phyloP scores from a whole-genome alignment of 441 rosid genomes.

The Arabidopsis lyrata region DNA sequence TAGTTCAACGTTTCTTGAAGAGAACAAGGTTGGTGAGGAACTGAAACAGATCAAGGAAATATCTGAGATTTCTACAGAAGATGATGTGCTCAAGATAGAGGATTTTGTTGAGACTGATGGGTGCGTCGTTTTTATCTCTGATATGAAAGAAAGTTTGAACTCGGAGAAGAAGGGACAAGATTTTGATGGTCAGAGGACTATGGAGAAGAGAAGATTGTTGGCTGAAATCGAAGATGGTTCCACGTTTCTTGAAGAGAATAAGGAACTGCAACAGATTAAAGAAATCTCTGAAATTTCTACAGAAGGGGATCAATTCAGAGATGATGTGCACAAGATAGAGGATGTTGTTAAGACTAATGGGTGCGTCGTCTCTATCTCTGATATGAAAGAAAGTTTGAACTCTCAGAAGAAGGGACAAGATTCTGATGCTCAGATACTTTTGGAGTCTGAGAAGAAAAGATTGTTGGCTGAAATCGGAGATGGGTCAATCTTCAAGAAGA shows the following conservation, averaged over 20 bases:
- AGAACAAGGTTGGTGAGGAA: conserved; percentile 10
- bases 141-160: conserved; percentile 26
- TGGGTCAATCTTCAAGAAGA: conserved; percentile 53
- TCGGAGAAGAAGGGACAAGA: conserved; percentile 41
- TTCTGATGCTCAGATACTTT: conserved; percentile 39
- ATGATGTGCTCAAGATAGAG: conserved; percentile 27
- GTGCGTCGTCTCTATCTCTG: conserved; percentile 36
- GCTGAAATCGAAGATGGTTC: conserved; percentile 59
- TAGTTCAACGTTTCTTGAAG: conserved; percentile 37
- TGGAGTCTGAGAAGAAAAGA: conserved; percentile 69
- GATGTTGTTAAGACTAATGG: conserved; percentile 25
- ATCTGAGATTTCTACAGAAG: conserved; percentile 31
- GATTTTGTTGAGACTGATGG: conserved; percentile 26
- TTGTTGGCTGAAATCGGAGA: conserved; percentile 60
- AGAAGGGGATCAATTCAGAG: conserved; percentile 16
- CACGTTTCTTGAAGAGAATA: no score
- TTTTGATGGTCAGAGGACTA: conserved; percentile 38
- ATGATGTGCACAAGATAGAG: conserved; percentile 27
- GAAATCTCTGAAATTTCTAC: conserved; percentile 31
- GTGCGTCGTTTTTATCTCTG: conserved; percentile 36
- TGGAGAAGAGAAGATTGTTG: conserved; percentile 68
- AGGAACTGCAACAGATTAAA: conserved; percentile 21
- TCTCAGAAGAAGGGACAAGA: conserved; percentile 41
- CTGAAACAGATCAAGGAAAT: no score
- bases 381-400: conserved; percentile 26